These are phyloP conservation scores for Castanea mollissima DNA, from an alignment of 306 rosid species.

Conservation along the genomic window DNA sequence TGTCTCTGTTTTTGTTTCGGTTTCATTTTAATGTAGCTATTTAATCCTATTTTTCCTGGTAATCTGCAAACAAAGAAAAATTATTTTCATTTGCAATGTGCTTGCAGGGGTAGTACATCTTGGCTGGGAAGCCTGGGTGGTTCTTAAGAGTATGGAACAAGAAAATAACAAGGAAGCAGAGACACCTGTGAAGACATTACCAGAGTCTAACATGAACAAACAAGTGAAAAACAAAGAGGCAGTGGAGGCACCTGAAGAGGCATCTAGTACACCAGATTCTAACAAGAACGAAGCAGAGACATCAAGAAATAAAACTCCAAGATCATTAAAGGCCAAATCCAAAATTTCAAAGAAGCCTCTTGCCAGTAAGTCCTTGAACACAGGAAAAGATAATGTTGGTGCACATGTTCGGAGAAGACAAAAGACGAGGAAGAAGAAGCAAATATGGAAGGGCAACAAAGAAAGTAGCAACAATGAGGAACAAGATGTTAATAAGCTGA, in stretches of 20 bases:
- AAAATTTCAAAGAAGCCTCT: slow-evolving; percentile 50
- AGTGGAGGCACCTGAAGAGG: slow-evolving; percentile 6
- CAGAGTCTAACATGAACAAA: slow-evolving; percentile 7
- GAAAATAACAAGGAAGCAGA: neutral
- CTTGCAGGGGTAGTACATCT: slow-evolving; percentile 20
- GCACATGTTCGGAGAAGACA: slow-evolving; percentile 22
- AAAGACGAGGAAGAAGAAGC: slow-evolving; percentile 22
- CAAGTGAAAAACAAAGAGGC: neutral
- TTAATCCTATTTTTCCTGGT: neutral
- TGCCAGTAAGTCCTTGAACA: slow-evolving; percentile 23
- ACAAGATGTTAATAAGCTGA: slow-evolving; percentile 19
- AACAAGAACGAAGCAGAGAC: neutral
- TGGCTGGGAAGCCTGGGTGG: neutral
- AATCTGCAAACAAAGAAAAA: neutral
- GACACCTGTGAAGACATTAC: slow-evolving; percentile 3
- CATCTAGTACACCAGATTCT: neutral
- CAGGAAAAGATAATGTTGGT: slow-evolving; percentile 12
- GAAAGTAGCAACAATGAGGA: slow-evolving; percentile 28
- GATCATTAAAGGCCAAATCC: slow-evolving; percentile 47
- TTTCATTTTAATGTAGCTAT: neutral
- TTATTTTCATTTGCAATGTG: neutral
- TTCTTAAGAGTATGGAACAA: neutral
- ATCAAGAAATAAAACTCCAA: slow-evolving; percentile 36
- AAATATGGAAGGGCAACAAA: slow-evolving; percentile 10
- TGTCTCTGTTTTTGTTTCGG: neutral